Conservation (phyloP, 2,329 filamentous ascomycete genomes). For the Clonostachys chloroleuca region DNA sequence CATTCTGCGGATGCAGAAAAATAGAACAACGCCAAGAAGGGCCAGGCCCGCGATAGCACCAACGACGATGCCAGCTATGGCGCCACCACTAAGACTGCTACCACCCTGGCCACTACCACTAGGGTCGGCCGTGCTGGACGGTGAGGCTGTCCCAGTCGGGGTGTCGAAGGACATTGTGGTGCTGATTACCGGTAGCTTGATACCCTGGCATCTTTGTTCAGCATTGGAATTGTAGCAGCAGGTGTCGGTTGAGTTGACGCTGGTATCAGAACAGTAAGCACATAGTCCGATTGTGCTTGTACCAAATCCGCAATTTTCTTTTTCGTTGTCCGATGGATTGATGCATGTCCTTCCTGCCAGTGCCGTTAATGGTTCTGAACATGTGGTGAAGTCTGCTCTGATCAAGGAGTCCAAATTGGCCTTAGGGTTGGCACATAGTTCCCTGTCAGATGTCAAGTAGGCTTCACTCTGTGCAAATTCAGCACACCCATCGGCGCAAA, state of each 20-base stretch:
- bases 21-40: constrained; percentile 64
- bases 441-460: constrained; percentile 69
- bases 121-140: constrained; percentile 11
- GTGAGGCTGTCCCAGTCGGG: constrained; percentile 34
- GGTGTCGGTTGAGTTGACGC: constrained; percentile 88
- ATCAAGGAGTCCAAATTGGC: constrained; percentile 70
- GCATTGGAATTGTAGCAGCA: constrained; percentile 84
- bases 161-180: constrained; percentile 59
- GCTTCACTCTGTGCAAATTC: constrained; percentile 86
- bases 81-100: constrained; percentile 66
- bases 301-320: constrained; percentile 79
- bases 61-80: constrained; percentile 86
- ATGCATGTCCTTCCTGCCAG: constrained; percentile 73
- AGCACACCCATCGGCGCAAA: constrained; percentile 88
- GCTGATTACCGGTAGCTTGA: constrained; percentile 74
- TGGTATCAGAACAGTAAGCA: constrained; percentile 78
- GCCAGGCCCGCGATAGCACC: constrained; percentile 70
- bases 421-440: constrained; percentile 66
- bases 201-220: constrained; percentile 66
- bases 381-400: constrained; percentile 87
- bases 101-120: constrained; percentile 15
- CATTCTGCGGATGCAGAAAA: constrained; percentile 53
- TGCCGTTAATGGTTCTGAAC: constrained; percentile 75
- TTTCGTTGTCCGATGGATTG: constrained; percentile 73
- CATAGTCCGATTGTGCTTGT: constrained; percentile 73